Percentiles rank a stretch among this genome's conserved stretches.
Conservation (phyloP, 495 filamentous ascomycete genomes). For the Penicillium argentinense region DNA sequence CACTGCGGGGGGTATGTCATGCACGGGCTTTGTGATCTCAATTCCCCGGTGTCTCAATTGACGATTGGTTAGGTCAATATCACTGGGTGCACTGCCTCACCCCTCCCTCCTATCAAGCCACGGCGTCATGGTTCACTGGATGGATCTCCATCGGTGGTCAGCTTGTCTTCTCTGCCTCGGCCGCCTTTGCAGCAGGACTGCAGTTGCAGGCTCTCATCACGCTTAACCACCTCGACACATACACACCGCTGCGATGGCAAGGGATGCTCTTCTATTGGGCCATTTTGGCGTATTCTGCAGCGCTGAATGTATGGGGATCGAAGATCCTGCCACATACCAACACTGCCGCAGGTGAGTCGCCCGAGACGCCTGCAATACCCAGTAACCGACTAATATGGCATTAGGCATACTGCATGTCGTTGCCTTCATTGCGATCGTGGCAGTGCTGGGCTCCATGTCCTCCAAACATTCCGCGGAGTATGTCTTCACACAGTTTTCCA, state of each 20-base stretch:
- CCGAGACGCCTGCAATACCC: not conserved
- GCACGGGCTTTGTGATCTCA: not conserved
- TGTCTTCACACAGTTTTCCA: constrained; percentile 22
- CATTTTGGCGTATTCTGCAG: constrained; percentile 18
- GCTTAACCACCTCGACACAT: constrained; percentile 22
- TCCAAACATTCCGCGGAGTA: constrained; percentile 18
- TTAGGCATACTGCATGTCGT: constrained; percentile 21
- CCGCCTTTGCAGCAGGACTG: constrained; percentile 24
- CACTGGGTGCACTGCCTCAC: constrained; percentile 28
- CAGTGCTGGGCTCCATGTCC: constrained; percentile 19
- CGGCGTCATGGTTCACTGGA: constrained; percentile 26
- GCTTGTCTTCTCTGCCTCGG: constrained; percentile 30
- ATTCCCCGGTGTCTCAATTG: not conserved
- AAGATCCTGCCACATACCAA: constrained; percentile 26
- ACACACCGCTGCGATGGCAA: constrained; percentile 20
- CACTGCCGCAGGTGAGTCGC: constrained; percentile 16
- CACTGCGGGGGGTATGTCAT: constrained; percentile 25
- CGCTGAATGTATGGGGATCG: constrained; percentile 21
- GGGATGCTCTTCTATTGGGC: constrained; percentile 28
- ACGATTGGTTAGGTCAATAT: constrained; percentile 17
- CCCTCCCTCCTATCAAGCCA: constrained; percentile 16
- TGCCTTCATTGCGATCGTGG: constrained; percentile 17
- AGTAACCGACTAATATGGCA: not conserved
- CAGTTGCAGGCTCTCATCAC: constrained; percentile 26
- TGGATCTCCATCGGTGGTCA: constrained; percentile 34